Percentiles rank a stretch among this genome's conserved stretches.
Conservation (phyloP, 2,329 filamentous ascomycete species). For the Monosporascus sp. region DNA sequence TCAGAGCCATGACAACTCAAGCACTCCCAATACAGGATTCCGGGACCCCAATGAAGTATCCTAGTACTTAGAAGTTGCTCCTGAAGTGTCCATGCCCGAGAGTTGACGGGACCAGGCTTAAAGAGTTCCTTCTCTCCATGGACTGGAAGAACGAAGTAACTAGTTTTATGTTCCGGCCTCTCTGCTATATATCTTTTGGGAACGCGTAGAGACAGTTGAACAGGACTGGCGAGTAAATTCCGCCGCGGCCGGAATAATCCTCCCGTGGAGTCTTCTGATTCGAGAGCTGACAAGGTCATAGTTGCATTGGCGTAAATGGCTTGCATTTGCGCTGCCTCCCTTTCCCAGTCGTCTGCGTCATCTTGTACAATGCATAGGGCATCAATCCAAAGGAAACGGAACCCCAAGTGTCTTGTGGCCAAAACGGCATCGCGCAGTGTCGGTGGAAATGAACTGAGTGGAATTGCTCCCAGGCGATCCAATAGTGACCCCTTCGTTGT, state of each 20-base stretch:
- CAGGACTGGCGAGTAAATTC: not conserved
- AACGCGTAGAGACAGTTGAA: not conserved
- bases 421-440: not conserved
- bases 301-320: not conserved
- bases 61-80: not conserved
- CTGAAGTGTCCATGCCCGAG: not conserved
- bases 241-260: no score
- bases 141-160: no score
- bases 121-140: not conserved
- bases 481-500: not conserved
- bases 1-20: not conserved
- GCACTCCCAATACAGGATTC: not conserved
- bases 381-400: not conserved
- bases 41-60: not conserved
- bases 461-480: not conserved
- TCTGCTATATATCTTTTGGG: not conserved
- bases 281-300: not conserved
- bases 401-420: not conserved
- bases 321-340: not conserved
- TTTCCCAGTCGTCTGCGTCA: not conserved
- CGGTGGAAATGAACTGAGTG: not conserved
- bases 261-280: not conserved
- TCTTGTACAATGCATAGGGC: not conserved
- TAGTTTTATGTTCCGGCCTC: no score
- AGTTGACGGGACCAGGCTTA: not conserved